Evolutionary conservation across 116 monocot genomes (phyloP).

Genomic region (Phalaenopsis hybrid): DNA sequence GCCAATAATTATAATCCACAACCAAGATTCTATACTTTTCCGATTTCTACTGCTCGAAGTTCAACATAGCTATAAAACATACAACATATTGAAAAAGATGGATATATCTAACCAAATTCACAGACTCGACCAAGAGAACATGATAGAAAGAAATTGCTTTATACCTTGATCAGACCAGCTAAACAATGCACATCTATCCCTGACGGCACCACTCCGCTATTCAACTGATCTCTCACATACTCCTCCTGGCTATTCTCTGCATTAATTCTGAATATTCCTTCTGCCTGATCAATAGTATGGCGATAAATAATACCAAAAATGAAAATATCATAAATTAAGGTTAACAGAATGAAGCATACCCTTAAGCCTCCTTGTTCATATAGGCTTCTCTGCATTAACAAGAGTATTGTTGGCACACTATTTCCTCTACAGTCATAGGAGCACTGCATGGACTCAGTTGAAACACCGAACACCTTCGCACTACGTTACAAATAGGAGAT

Average conservation of each 20-base stretch:
- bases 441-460: constrained; percentile 57
- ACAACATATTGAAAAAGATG: background rate
- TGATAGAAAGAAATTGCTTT: background rate
- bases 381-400: constrained; percentile 41
- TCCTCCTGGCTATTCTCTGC: constrained; percentile 39
- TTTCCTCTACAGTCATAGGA: constrained; percentile 53
- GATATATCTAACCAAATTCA: background rate
- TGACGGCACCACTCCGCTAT: constrained; percentile 31
- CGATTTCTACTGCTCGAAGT: background rate
- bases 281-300: constrained; percentile 18
- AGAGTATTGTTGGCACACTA: constrained; percentile 58
- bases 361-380: constrained; percentile 49
- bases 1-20: background rate
- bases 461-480: constrained; percentile 55
- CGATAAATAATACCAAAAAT: background rate
- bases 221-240: constrained; percentile 36
- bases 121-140: background rate
- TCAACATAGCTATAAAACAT: background rate
- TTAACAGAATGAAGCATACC: constrained; percentile 13
- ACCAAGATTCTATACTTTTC: background rate
- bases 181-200: constrained; percentile 41
- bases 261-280: constrained; percentile 47
- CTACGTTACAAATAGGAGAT: constrained; percentile 19
- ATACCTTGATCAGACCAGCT: constrained; percentile 49
- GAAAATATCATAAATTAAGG: background rate